Conservation (phyloP, 2,329 filamentous ascomycete species). For the Dryadomyces sulphureus region DNA sequence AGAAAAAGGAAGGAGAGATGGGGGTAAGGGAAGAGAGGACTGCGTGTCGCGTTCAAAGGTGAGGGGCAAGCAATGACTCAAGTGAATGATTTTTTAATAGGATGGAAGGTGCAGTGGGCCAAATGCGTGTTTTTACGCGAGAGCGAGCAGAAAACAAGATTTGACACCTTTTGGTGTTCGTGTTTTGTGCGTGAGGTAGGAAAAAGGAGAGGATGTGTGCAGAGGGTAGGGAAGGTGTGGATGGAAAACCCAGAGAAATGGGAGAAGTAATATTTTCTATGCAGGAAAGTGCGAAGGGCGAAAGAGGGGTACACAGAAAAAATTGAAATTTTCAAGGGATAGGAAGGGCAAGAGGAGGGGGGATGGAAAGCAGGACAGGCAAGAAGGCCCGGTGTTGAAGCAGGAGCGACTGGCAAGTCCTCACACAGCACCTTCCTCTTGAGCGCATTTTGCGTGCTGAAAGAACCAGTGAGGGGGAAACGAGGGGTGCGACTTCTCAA, state of each 20-base stretch:
- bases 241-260: background rate
- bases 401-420: background rate
- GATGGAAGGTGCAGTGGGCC: background rate
- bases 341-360: background rate
- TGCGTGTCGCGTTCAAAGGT: background rate
- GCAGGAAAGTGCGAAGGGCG: background rate
- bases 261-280: background rate
- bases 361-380: background rate
- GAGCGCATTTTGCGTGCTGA: background rate
- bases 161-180: background rate
- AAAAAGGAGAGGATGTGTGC: background rate
- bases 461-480: background rate
- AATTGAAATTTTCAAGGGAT: background rate
- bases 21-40: background rate
- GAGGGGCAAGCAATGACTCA: background rate
- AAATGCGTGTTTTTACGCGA: background rate
- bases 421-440: background rate
- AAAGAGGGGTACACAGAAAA: background rate
- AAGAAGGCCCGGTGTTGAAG: background rate
- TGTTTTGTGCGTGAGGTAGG: background rate
- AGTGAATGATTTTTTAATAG: background rate
- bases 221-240: background rate
- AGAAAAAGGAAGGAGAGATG: background rate
- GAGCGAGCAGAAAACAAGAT: background rate
- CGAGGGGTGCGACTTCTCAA: background rate